Evolutionary conservation across 805 yeast genomes (phyloP), one percentile per base, ranked within the genome.

Genomic region (Wickerhamomyces rabaulensis): DNA sequence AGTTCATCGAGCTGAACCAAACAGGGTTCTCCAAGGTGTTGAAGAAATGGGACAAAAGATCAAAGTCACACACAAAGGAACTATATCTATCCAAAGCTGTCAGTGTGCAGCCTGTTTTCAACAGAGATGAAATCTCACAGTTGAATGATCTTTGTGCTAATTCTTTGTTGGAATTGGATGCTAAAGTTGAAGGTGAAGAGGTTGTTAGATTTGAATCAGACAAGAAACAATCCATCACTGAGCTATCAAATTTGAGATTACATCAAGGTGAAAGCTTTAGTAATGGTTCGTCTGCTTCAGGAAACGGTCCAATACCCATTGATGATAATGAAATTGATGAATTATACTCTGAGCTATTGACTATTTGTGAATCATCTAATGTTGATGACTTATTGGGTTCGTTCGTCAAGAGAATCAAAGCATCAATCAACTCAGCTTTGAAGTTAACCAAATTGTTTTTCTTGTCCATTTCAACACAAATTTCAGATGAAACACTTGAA

Each of bases 11-110:
- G 65, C 74, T 94, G 48, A 94, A 94, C 63, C 97, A 91, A 59
- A 88, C 96, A 0, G 99, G 99, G 13, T 94, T 94, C 66, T 83
- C 95, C 20, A 94, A 94, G 67, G 97, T 89, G 25, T 77, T 94
- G 58, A 94, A 94, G 65, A 94, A 94, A 69, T 94, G 99, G 99
- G 99, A 94, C 67, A 94, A 94, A 66, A 74, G 97, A 51, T 89
- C 97, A 20, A 90, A 92, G 60, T 87, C 96, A 3, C 95, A 88
- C 55, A 90, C 97, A 7, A 90, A 91, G 61, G 99, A 94, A 62
- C 73, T 94, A 43, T 94, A 91, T 62, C 74, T 94, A 42, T 82
- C 89, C 26, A 85, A 97, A 0, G 97, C 97, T 0, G 96, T 94
- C 13, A 89, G 88, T 51, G 96, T 94, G 6, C 99, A 94, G 65